Percentiles rank a stretch among this genome's conserved stretches.
These are phyloP conservation scores for Russula foetens DNA, from an alignment of 768 basidiomycete species.

Conservation along the genomic window DNA sequence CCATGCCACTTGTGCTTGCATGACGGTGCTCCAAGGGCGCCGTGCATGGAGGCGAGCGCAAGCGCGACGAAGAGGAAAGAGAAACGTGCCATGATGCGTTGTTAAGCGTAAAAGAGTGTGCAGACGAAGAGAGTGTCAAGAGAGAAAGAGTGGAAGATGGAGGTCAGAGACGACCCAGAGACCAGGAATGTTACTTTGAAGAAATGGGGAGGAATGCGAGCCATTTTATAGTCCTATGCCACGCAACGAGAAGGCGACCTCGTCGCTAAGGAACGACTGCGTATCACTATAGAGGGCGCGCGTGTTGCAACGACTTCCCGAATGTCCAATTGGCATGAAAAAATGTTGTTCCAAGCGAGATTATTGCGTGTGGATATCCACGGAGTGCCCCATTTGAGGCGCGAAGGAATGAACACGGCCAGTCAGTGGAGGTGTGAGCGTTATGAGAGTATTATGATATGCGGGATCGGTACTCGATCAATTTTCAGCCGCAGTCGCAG, in stretches of 20 bases:
- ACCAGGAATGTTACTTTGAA: not conserved
- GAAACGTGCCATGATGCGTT: conserved; percentile 21
- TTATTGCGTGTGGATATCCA: too few relatives aligned
- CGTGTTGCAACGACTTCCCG: not conserved
- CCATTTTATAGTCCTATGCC: not conserved
- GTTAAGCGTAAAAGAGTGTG: conserved; percentile 16
- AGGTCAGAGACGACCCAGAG: conserved; percentile 23
- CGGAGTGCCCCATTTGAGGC: too few relatives aligned
- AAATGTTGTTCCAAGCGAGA: too few relatives aligned
- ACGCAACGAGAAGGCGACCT: not conserved
- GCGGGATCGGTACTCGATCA: too few relatives aligned
- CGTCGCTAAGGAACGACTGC: not conserved
- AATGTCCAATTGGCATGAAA: too few relatives aligned
- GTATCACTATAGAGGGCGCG: not conserved
- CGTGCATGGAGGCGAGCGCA: conserved; percentile 11
- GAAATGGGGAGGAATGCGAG: not conserved
- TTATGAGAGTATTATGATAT: too few relatives aligned
- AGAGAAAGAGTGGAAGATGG: conserved; percentile 17
- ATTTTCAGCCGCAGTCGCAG: not conserved
- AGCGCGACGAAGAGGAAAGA: conserved; percentile 23
- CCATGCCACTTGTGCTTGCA: conserved; percentile 13
- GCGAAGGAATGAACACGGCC: too few relatives aligned
- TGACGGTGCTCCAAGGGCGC: conserved; percentile 10
- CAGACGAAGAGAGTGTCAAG: conserved; percentile 15
- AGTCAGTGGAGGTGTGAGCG: too few relatives aligned